Conservation (phyloP, 495 filamentous ascomycete species). For the Aspergillus cristatus region DNA sequence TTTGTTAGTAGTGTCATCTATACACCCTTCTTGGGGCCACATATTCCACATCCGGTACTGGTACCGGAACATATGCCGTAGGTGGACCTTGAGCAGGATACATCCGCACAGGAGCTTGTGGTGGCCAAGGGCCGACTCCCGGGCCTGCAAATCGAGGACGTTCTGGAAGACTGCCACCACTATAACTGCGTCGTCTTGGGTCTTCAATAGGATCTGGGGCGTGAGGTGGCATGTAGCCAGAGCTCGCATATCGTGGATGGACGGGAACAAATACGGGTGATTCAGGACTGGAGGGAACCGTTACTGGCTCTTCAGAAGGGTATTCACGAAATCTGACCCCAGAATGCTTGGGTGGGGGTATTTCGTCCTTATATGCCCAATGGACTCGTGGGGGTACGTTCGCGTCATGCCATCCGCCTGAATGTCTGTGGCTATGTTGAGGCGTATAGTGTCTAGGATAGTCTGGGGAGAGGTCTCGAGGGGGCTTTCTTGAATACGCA, state of each 20-base stretch:
- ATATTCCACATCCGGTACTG: slow-evolving; percentile 3
- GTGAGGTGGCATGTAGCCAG: slow-evolving; percentile 7
- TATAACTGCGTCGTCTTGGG: slow-evolving; percentile 16
- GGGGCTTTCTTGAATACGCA: slow-evolving; percentile 26
- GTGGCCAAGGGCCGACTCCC: background rate
- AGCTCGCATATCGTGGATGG: slow-evolving; percentile 12
- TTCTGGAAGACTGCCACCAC: slow-evolving; percentile 19
- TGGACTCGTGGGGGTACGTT: slow-evolving; percentile 10
- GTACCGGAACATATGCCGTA: background rate
- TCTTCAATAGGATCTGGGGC: slow-evolving; percentile 11
- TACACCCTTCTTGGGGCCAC: too few species aligned
- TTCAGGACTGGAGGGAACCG: slow-evolving; percentile 15
- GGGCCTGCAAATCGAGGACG: slow-evolving; percentile 5
- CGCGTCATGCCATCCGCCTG: slow-evolving; percentile 12
- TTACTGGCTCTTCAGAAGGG: slow-evolving; percentile 18
- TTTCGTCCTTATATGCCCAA: slow-evolving; percentile 14
- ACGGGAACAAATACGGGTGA: slow-evolving; percentile 12
- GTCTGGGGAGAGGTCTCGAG: slow-evolving; percentile 23
- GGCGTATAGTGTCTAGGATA: slow-evolving; percentile 11
- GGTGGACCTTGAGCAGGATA: background rate
- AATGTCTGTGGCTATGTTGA: slow-evolving; percentile 9
- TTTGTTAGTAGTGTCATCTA: too few species aligned
- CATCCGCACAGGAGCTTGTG: background rate
- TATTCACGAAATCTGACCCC: slow-evolving; percentile 24
- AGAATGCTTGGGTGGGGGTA: slow-evolving; percentile 16